Evolutionary conservation across 768 basidiomycete species (phyloP).

Genomic region (Xerocomellus dryophilus): DNA sequence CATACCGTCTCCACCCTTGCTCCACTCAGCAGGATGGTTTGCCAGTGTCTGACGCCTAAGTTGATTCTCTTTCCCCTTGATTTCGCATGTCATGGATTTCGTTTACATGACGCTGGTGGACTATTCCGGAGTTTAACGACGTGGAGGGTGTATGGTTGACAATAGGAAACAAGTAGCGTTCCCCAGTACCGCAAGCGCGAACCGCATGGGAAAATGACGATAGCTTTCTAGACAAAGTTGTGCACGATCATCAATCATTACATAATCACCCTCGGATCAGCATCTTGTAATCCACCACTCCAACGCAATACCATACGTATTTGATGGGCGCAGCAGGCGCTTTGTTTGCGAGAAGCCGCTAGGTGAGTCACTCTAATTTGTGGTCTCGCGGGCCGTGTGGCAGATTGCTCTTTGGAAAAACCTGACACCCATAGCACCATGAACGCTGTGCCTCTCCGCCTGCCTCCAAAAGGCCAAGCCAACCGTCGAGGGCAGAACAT

Average conservation of each 20-base stretch:
- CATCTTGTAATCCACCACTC: no score
- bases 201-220: background rate
- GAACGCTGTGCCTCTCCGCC: slow-evolving; percentile 1
- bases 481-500: background rate
- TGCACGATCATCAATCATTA: background rate
- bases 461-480: background rate
- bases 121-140: no score
- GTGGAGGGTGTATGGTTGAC: no score
- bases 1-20: slow-evolving; percentile 26
- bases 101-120: no score
- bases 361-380: background rate
- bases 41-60: slow-evolving; percentile 28
- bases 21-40: slow-evolving; percentile 43
- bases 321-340: background rate
- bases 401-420: background rate
- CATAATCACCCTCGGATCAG: background rate
- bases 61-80: no score
- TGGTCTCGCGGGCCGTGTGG: background rate
- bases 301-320: no score
- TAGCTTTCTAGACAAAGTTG: no score
- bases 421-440: background rate
- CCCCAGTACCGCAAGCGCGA: slow-evolving; percentile 5
- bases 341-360: no score
- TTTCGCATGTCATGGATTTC: no score
- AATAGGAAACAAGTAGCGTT: no score